These are phyloP conservation scores for Botrytis deweyae DNA, from an alignment of 2,329 filamentous ascomycete species.

Conservation along the genomic window DNA sequence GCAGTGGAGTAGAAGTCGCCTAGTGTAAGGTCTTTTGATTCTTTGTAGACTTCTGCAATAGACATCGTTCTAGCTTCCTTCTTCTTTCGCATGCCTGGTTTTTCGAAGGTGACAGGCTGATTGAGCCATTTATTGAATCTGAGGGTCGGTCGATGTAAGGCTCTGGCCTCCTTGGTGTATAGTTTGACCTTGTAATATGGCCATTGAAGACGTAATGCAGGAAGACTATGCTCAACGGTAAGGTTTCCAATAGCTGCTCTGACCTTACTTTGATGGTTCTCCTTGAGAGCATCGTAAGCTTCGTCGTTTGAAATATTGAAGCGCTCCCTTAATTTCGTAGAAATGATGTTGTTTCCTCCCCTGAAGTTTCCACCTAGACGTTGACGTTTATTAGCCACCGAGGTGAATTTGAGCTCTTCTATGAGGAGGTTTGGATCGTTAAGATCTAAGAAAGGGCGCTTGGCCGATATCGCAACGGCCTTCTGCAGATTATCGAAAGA, in stretches of 20 bases:
- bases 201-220: slow-evolving; percentile 86
- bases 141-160: slow-evolving; percentile 80
- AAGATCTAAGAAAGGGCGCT: slow-evolving; percentile 78
- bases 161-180: slow-evolving; percentile 67
- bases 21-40: slow-evolving; percentile 78
- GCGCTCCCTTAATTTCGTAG: slow-evolving; percentile 71
- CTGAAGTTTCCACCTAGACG: slow-evolving; percentile 52
- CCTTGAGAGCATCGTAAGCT: slow-evolving; percentile 91
- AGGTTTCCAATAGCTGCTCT: slow-evolving; percentile 88
- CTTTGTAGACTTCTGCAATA: slow-evolving; percentile 73
- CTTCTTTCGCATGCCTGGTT: slow-evolving; percentile 71
- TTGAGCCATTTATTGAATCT: slow-evolving; percentile 67
- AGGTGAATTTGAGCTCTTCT: slow-evolving; percentile 69
- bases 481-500: slow-evolving; percentile 79
- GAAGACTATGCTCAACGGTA: slow-evolving; percentile 91
- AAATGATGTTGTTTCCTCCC: slow-evolving; percentile 66
- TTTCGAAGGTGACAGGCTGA: slow-evolving; percentile 69
- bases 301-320: slow-evolving; percentile 98
- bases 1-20: slow-evolving; percentile 80
- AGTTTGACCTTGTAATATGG: slow-evolving; percentile 93
- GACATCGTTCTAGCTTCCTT: slow-evolving; percentile 80
- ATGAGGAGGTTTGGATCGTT: slow-evolving; percentile 86
- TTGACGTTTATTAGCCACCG: slow-evolving; percentile 58
- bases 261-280: slow-evolving; percentile 95
- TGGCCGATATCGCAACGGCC: slow-evolving; percentile 69